Conservation (phyloP, 495 filamentous ascomycete genomes). For the Penicillium chermesinum region DNA sequence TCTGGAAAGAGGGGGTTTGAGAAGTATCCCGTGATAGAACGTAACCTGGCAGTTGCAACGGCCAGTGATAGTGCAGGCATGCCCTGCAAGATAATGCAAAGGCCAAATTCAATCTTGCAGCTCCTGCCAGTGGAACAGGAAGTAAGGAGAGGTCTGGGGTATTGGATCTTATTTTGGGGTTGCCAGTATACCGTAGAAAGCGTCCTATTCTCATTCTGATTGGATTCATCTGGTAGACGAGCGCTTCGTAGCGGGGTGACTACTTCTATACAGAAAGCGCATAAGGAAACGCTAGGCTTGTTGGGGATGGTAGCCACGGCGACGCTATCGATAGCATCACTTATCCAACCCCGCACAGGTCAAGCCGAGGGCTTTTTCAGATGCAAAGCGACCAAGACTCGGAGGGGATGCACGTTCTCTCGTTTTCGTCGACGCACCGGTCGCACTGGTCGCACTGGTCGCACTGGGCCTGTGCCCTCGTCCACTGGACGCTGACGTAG, state of each 20-base stretch:
- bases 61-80: neutral
- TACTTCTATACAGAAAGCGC: neutral
- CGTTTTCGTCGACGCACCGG: neutral
- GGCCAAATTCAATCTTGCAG: slow-evolving; percentile 1
- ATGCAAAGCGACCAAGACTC: too few relatives aligned
- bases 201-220: neutral
- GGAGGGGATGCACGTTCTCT: neutral
- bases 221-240: neutral
- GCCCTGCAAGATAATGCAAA: slow-evolving; percentile 8
- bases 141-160: slow-evolving; percentile 1
- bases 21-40: neutral
- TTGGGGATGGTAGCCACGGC: neutral
- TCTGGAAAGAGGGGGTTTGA: too few relatives aligned
- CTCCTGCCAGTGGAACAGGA: neutral
- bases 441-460: neutral
- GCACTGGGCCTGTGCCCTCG: neutral
- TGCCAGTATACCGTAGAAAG: too few relatives aligned
- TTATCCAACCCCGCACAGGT: neutral
- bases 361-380: neutral
- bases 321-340: neutral
- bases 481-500: too few relatives aligned
- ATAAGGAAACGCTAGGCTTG: neutral
- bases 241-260: too few relatives aligned
- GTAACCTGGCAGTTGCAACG: neutral
- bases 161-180: neutral